Percentiles rank a stretch among this genome's conserved stretches.
Evolutionary conservation across 2,329 filamentous ascomycete species (phyloP).

Genomic region (Aureobasidium namibiae): DNA sequence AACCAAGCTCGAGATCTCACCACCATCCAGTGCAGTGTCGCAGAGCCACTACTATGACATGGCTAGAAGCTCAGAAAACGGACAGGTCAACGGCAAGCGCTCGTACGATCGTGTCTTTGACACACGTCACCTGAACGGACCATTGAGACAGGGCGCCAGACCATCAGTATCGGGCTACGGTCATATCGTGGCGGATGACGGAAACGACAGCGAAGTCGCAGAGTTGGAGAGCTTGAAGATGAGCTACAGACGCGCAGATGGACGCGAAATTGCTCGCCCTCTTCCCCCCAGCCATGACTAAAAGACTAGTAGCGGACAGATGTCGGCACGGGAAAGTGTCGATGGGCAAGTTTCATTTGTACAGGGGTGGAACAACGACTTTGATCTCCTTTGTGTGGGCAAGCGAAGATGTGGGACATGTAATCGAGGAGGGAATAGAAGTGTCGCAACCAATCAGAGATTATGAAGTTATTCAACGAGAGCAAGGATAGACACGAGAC

Average conservation of each 20-base stretch:
- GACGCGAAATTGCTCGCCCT: constrained; percentile 24
- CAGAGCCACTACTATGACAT: constrained; percentile 15
- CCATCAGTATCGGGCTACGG: constrained; percentile 21
- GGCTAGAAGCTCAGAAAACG: constrained; percentile 16
- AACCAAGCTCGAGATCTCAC: constrained; percentile 35
- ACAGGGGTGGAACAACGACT: not conserved
- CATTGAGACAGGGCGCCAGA: constrained; percentile 36
- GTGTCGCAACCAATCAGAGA: not conserved
- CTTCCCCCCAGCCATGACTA: constrained; percentile 17
- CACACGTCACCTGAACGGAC: constrained; percentile 34
- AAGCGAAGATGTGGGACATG: not conserved
- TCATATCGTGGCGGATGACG: constrained; percentile 24
- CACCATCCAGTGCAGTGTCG: constrained; percentile 35
- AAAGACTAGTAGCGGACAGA: not conserved
- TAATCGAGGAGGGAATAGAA: constrained; percentile 5
- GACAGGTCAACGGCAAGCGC: constrained; percentile 34
- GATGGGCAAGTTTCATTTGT: not conserved
- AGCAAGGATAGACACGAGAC: constrained; percentile 2
- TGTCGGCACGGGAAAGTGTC: not conserved
- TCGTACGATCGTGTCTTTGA: constrained; percentile 39
- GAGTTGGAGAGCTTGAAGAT: constrained; percentile 30
- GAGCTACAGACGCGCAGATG: constrained; percentile 41
- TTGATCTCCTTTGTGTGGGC: not conserved
- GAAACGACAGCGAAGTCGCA: constrained; percentile 25
- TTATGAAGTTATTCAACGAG: not conserved